Conservation (phyloP, 2,329 filamentous ascomycete species). For the Tolypocladium paradoxum region DNA sequence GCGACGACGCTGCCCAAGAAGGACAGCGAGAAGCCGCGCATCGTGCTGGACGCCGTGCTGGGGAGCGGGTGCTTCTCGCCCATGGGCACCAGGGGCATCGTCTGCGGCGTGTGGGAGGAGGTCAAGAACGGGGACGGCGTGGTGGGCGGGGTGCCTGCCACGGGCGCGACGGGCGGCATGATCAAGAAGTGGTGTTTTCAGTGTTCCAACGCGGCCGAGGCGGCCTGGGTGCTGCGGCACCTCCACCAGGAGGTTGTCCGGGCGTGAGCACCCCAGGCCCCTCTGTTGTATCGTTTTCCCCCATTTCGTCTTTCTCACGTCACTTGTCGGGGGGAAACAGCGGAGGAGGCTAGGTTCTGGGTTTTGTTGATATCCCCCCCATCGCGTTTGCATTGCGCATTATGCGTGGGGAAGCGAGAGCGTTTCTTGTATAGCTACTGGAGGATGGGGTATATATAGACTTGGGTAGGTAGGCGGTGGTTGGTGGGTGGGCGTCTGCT, state of each 20-base stretch:
- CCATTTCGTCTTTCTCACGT: background rate
- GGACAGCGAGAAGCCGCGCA: constrained; percentile 41
- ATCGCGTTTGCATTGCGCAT: background rate
- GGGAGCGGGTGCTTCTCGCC: constrained; percentile 77
- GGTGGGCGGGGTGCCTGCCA: constrained; percentile 39
- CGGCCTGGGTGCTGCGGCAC: constrained; percentile 43
- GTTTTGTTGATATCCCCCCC: background rate
- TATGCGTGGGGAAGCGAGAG: background rate
- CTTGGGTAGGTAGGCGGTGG: too few species aligned
- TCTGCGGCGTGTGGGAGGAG: constrained; percentile 80
- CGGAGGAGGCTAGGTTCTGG: background rate
- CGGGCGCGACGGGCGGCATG: constrained; percentile 39
- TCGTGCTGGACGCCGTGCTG: constrained; percentile 73
- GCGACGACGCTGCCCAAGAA: constrained; percentile 61
- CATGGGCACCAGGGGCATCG: constrained; percentile 75
- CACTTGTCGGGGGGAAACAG: background rate
- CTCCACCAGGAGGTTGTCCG: constrained; percentile 44
- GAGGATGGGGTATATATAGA: background rate
- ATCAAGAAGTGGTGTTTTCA: constrained; percentile 57
- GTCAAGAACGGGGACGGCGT: constrained; percentile 51
- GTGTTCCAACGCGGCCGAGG: constrained; percentile 41
- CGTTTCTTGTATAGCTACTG: background rate
- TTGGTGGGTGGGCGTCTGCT: background rate
- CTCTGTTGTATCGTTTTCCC: background rate
- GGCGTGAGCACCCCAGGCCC: background rate